Base-by-base conservation (phyloP, 2,329 filamentous ascomycete genomes). In the Plenodomus tracheiphilus region DNA sequence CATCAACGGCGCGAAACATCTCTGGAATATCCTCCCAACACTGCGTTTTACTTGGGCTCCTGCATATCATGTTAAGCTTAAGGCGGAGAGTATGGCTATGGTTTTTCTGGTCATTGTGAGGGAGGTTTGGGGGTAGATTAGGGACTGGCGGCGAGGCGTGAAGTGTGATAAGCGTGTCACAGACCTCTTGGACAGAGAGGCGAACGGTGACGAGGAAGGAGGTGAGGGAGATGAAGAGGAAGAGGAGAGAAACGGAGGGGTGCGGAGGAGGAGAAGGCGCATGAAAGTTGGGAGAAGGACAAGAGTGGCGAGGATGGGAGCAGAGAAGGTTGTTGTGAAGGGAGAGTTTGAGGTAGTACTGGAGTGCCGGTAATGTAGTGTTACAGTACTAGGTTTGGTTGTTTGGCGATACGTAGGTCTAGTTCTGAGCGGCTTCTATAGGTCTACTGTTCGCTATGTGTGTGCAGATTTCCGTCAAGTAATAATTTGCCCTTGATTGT, bases 21-120 rank as follows among this genome's bases (percentile, higher is more conserved):
- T 21, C 22, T 39, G 39, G 25, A 18, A 22, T 20, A 36, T 28
- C 5, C 38, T 42, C 18, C 28, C 30, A 9, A 42, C 40, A 0
- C 38, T 47, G 2, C 39, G 30, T 2, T 54, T 57, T 16, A 53
- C 59, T 0, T 61, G 43, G 8, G 17, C 50, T 2, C 51, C 53
- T 5, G 41, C 56, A 3, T 37, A 56, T 3, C 56, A 58, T 13
- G 38, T 60, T 1, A 61, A 59, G 7, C 40, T 59, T 15, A 59
- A 62, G 35, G 58, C 58, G 7, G 56, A 61, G 4, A 46, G 50
- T 7, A 48, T 51, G 9, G 56, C 49, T 1, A 51, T 50, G 40
- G 49, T 59, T 2, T 10, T 56, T 0, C 47, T 61, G 7, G 47
- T 39, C 19, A 16, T 54, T 9, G 11, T 40, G 20, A 51, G 52